Conservation (phyloP, 2,329 filamentous ascomycete genomes). For the Colletotrichum filicis region DNA sequence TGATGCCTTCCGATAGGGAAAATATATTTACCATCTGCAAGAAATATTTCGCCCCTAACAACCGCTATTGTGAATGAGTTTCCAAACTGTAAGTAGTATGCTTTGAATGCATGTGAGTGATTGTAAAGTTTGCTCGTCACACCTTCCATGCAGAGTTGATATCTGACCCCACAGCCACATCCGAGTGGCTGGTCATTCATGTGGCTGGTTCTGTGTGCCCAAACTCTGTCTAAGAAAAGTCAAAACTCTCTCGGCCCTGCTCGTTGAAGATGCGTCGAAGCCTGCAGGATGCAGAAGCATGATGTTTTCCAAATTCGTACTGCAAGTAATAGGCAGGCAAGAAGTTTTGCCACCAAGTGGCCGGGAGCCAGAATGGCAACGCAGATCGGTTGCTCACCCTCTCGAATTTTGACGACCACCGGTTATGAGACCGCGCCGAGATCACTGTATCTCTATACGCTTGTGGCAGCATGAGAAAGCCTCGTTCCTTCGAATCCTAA, state of each 20-base stretch:
- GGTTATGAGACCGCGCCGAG: background rate
- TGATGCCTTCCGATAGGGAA: background rate
- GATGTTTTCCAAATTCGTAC: background rate
- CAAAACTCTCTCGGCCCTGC: background rate
- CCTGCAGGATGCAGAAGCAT: background rate
- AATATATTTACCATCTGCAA: background rate
- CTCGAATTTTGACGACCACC: background rate
- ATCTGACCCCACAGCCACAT: background rate
- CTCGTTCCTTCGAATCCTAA: background rate
- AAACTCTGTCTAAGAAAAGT: background rate
- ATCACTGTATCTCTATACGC: background rate
- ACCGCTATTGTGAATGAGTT: background rate
- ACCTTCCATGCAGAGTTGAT: background rate
- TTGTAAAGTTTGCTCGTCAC: background rate
- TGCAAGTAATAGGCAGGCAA: background rate
- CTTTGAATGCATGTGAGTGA: background rate
- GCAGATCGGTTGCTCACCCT: background rate
- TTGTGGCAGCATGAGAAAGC: background rate
- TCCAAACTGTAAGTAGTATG: no score
- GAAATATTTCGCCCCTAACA: background rate
- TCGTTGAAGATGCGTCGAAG: background rate
- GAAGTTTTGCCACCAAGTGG: background rate
- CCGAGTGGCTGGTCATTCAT: constrained; percentile 3
- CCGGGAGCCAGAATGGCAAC: background rate
- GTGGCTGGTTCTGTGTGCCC: background rate